Base-by-base conservation (phyloP, 108 stramenopile genomes). In the Aurantiochytrium sp. region DNA sequence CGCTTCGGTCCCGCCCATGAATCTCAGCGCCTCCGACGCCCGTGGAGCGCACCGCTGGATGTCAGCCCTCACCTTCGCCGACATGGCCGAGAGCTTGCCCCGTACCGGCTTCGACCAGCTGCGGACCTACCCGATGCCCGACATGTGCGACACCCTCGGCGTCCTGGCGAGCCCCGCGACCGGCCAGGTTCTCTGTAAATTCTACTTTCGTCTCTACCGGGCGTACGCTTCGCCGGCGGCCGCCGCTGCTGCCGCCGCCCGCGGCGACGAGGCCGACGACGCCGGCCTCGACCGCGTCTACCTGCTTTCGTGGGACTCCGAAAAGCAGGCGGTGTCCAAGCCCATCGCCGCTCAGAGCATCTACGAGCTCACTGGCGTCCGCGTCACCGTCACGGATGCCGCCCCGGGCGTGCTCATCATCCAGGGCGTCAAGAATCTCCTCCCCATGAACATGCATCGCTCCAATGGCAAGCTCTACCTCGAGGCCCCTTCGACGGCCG, bases 321-420 rank as follows among this genome's bases (percentile, higher is more conserved):
- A 81, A n/a, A 24, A 48, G 27, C 21, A 81, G 39, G 39, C 73
- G 15, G 45, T 81, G 8, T 48, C 42, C 45, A 41, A 30, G 27
- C 73, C 73, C 10, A 81, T 81, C 45, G 45, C 45, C 30, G 73
- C 73, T 12, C 39, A 81, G 73, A 81, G 73, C 30, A 48, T 81
- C 19, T 81, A 48, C 30, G 73, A 81, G 6, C 42, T 81, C 73
- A 21, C 73, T 0, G 30, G 17, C 12, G 73, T 24, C 6, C 21
- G 42, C 6, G 73, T 42, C 19, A 41, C 42, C 12, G 45, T 81
- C 1, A 48, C n/a, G 24, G 45, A 81, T 27, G 19, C 73, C 6
- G 27, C 27, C 6, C 73, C 73, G 27, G 45, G 30, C 8, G 39
- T 81, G 39, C 10, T 81, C 3, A 81, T 42, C 39, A 6, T 81